Evolutionary conservation across 192 early-diverging fungal species (phyloP).

Genomic region (Mortierella alpina): DNA sequence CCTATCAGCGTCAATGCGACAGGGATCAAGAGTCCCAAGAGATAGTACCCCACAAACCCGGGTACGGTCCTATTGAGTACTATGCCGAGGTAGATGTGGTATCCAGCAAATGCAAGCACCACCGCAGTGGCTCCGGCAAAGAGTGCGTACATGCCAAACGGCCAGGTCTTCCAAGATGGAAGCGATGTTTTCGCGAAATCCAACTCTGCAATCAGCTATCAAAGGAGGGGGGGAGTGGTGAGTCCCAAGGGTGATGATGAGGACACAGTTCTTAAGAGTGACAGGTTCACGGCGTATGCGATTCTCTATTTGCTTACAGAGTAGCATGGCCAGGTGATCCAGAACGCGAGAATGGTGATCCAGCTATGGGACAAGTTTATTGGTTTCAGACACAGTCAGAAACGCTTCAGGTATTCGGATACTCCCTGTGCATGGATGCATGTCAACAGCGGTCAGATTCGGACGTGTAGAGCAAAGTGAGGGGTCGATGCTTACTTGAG

Average conservation of each 20-base stretch:
- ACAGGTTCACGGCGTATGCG: not conserved
- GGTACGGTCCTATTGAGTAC: conserved; percentile 29
- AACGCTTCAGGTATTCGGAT: no score
- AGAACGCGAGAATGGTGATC: conserved; percentile 49
- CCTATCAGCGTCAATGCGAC: conserved; percentile 46
- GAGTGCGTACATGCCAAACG: conserved; percentile 71
- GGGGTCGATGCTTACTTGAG: conserved; percentile 60
- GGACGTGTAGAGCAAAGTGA: not conserved
- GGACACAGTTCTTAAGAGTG: not conserved
- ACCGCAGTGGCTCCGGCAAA: conserved; percentile 64
- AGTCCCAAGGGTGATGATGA: not conserved
- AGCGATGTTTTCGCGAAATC: conserved; percentile 77
- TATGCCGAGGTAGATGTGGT: conserved; percentile 62
- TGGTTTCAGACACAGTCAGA: no score
- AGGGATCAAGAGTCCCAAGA: conserved; percentile 59
- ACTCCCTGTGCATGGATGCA: no score
- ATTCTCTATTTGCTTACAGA: conserved; percentile 27
- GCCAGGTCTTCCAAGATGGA: conserved; percentile 70
- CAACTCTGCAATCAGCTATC: conserved; percentile 68
- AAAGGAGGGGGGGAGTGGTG: conserved; percentile 4
- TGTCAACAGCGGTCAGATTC: no score
- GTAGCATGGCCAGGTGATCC: conserved; percentile 52
- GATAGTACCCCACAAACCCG: conserved; percentile 59
- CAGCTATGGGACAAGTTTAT: conserved; percentile 12
- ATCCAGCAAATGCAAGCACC: conserved; percentile 71